Percentiles rank a stretch among this genome's conserved stretches.
phyloP scores from a whole-genome alignment of 306 rosid species.

The Cicer pinnatifidum region DNA sequence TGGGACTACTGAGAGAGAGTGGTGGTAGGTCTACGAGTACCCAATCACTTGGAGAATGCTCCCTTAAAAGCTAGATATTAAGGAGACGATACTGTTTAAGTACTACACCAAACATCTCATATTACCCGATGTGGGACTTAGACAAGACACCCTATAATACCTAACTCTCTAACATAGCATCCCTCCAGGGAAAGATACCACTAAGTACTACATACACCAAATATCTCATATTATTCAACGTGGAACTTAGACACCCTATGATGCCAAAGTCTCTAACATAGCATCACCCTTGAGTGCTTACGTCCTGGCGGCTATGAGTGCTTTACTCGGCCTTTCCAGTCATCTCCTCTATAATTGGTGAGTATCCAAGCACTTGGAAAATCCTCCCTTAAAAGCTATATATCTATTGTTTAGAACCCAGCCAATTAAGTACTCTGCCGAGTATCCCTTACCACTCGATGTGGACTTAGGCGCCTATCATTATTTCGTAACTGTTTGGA shows the following conservation, averaged over 20 bases:
- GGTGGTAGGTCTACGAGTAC: background rate
- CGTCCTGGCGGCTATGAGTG: background rate
- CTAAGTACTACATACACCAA: too few species aligned
- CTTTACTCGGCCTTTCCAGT: too few species aligned
- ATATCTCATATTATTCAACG: too few species aligned
- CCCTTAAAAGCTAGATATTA: too few species aligned
- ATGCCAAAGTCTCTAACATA: too few species aligned
- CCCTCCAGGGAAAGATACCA: too few species aligned
- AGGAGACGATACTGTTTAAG: too few species aligned
- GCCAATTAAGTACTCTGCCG: background rate
- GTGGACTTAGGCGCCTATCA: background rate
- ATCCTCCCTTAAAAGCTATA: background rate
- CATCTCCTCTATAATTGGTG: background rate
- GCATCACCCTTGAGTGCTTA: too few species aligned
- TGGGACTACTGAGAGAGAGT: slow-evolving; percentile 2
- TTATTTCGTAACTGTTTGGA: background rate
- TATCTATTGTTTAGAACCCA: background rate
- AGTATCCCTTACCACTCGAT: background rate
- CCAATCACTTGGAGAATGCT: too few species aligned
- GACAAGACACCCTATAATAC: background rate
- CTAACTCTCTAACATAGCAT: too few species aligned
- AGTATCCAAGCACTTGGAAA: background rate
- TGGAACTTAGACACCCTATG: too few species aligned
- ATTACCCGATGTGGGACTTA: too few species aligned
- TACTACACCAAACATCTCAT: background rate